These are phyloP conservation scores for Candida sakaeoensis DNA, from an alignment of 805 yeast genomes.

Conservation along the genomic window DNA sequence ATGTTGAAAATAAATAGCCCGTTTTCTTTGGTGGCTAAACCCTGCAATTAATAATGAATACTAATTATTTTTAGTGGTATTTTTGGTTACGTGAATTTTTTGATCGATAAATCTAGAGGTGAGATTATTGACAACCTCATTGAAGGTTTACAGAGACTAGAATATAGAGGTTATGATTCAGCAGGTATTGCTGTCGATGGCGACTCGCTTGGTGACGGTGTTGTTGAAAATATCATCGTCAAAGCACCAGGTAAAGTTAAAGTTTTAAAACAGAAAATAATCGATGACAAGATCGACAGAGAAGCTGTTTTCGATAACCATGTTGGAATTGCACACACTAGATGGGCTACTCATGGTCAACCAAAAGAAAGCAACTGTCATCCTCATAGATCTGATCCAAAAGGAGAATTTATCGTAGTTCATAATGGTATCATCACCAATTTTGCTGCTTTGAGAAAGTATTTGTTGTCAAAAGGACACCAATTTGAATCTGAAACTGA, in stretches of 20 bases:
- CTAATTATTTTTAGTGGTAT: slow-evolving; percentile 81
- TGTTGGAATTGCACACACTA: slow-evolving; percentile 96
- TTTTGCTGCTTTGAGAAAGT: slow-evolving; percentile 83
- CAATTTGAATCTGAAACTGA: slow-evolving; percentile 90
- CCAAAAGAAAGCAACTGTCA: slow-evolving; percentile 87
- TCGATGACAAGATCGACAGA: slow-evolving; percentile 48
- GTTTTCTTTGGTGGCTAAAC: neutral
- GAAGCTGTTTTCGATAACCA: slow-evolving; percentile 72
- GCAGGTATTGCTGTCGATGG: slow-evolving; percentile 90
- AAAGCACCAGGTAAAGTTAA: slow-evolving; percentile 91
- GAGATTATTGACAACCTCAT: slow-evolving; percentile 86
- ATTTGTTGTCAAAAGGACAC: slow-evolving; percentile 75
- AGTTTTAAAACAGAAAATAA: slow-evolving; percentile 67
- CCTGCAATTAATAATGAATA: too few species aligned
- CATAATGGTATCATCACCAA: slow-evolving; percentile 99
- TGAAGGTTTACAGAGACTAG: slow-evolving; percentile 81
- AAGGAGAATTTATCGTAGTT: slow-evolving; percentile 83
- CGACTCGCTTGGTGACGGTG: slow-evolving; percentile 49
- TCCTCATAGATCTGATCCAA: slow-evolving; percentile 87
- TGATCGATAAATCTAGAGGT: slow-evolving; percentile 88
- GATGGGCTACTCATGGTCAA: slow-evolving; percentile 99
- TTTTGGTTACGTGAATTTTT: slow-evolving; percentile 94
- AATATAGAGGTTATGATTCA: slow-evolving; percentile 97
- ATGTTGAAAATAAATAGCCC: too few species aligned
- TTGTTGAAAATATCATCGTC: slow-evolving; percentile 62